Evolutionary conservation across 2,329 filamentous ascomycete genomes (phyloP).

Genomic region (Calonectria naviculata): DNA sequence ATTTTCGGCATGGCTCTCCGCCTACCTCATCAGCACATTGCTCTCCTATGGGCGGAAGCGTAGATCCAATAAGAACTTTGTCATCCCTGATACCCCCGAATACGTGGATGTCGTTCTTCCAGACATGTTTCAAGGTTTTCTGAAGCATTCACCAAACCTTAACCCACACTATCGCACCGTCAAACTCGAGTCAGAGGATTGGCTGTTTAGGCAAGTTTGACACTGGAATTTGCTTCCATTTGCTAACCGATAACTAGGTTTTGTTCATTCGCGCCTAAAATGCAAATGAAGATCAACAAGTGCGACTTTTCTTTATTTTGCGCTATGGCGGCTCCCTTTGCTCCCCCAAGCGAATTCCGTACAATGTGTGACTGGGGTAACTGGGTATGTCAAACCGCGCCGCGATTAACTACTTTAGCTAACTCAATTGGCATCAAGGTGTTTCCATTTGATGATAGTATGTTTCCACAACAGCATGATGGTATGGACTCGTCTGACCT

Average conservation of each 20-base stretch:
- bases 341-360: background rate
- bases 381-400: background rate
- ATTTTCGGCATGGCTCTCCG: background rate
- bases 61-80: background rate
- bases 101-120: background rate
- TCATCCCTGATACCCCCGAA: too few species aligned
- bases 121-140: background rate
- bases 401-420: background rate
- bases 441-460: constrained; percentile 8
- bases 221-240: background rate
- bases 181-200: constrained; percentile 1
- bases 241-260: background rate
- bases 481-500: background rate
- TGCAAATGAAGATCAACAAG: background rate
- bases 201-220: background rate
- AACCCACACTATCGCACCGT: background rate
- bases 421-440: background rate
- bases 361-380: constrained; percentile 5
- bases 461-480: background rate
- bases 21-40: background rate
- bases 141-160: background rate
- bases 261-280: background rate
- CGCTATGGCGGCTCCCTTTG: background rate
- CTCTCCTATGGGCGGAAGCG: background rate
- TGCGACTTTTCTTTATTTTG: constrained; percentile 2